Conservation (phyloP, 352 stramenopile species). For the Pythium monospermum region DNA sequence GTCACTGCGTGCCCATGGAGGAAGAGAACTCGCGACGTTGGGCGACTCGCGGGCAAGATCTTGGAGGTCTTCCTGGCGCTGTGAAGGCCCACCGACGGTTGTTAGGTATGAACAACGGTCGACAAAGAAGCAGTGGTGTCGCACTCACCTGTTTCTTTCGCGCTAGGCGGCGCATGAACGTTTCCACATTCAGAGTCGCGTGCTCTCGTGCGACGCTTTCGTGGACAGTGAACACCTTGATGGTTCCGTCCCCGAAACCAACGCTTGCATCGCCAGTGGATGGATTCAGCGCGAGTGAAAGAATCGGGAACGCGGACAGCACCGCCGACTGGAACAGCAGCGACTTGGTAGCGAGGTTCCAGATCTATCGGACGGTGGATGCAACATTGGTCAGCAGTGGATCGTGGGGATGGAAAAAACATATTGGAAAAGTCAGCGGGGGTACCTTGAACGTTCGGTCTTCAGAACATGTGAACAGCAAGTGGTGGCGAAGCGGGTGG, state of each 20-base stretch:
- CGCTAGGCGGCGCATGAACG: slow-evolving; percentile 34
- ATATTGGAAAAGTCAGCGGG: neutral
- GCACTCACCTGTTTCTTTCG: slow-evolving; percentile 30
- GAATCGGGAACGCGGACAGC: slow-evolving; percentile 67
- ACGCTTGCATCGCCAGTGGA: slow-evolving; percentile 58
- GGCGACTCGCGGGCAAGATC: slow-evolving; percentile 37
- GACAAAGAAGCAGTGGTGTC: too few species aligned
- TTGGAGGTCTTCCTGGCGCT: slow-evolving; percentile 39
- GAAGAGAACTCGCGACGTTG: slow-evolving; percentile 68
- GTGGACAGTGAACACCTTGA: slow-evolving; percentile 52
- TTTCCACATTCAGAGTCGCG: slow-evolving; percentile 37
- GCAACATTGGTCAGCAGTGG: neutral
- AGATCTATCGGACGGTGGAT: slow-evolving; percentile 47
- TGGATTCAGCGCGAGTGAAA: slow-evolving; percentile 57
- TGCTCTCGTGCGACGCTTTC: slow-evolving; percentile 57
- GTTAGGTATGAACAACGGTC: neutral
- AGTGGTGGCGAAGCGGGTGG: slow-evolving; percentile 56
- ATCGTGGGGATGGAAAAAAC: neutral
- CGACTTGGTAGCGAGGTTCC: slow-evolving; percentile 54
- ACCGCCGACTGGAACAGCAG: slow-evolving; percentile 76
- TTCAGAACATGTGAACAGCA: slow-evolving; percentile 72
- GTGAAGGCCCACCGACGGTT: neutral
- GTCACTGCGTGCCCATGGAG: slow-evolving; percentile 53
- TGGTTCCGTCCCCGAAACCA: slow-evolving; percentile 63
- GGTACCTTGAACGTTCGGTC: slow-evolving; percentile 81